Conservation (phyloP, 148 eudicot species). For the Bassia scoparia region DNA sequence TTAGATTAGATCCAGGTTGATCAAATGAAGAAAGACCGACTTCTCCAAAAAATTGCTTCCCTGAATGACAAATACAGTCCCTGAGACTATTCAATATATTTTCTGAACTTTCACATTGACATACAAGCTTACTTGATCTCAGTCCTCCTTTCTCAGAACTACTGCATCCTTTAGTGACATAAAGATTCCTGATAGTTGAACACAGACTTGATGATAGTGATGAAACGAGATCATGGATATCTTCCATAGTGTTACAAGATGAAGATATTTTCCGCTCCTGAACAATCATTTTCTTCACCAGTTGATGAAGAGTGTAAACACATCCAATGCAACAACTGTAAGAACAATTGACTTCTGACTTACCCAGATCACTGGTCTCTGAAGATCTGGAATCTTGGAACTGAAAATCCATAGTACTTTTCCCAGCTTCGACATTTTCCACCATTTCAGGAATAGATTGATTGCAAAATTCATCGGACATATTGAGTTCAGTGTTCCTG, state of each 20-base stretch:
- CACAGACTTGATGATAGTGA: slow-evolving; percentile 55
- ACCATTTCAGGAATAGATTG: slow-evolving; percentile 24
- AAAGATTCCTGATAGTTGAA: slow-evolving; percentile 48
- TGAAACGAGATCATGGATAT: slow-evolving; percentile 60
- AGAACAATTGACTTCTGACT: slow-evolving; percentile 40
- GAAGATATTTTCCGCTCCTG: slow-evolving; percentile 40
- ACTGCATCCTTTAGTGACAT: slow-evolving; percentile 18
- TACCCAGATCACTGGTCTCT: slow-evolving; percentile 16
- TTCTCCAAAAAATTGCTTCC: slow-evolving; percentile 18
- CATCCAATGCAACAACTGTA: slow-evolving; percentile 71
- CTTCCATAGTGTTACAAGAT: slow-evolving; percentile 54
- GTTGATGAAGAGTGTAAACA: slow-evolving; percentile 39
- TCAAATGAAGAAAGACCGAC: slow-evolving; percentile 23
- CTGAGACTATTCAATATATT: slow-evolving; percentile 20
- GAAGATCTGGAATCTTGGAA: slow-evolving; percentile 23
- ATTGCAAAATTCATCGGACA: slow-evolving; percentile 20
- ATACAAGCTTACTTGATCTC: slow-evolving; percentile 20
- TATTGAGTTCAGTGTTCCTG: slow-evolving; percentile 11
- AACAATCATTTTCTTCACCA: slow-evolving; percentile 39
- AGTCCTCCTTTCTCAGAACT: slow-evolving; percentile 11
- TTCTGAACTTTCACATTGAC: slow-evolving; percentile 38
- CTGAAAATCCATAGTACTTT: slow-evolving; percentile 13
- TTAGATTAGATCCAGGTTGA: slow-evolving; percentile 25
- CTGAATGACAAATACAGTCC: slow-evolving; percentile 58
- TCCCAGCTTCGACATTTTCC: slow-evolving; percentile 25